Conservation (phyloP, 495 filamentous ascomycete species). For the Penicillium maclennaniae region DNA sequence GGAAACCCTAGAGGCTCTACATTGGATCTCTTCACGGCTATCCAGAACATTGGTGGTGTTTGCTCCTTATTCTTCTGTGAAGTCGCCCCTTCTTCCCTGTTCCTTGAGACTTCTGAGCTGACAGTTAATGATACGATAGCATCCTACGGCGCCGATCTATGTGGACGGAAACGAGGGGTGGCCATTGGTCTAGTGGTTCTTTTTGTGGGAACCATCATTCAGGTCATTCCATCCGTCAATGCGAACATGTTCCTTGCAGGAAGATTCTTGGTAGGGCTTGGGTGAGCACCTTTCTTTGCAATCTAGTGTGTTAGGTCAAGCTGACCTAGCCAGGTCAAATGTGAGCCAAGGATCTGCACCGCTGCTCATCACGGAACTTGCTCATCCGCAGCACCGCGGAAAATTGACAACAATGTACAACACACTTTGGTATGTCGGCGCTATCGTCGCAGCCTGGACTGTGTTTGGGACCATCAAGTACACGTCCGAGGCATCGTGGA, state of each 20-base stretch:
- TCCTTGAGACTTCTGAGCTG: not conserved
- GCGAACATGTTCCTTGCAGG: slow-evolving; percentile 15
- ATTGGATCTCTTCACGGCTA: slow-evolving; percentile 25
- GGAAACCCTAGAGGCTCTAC: slow-evolving; percentile 20
- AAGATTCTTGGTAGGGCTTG: slow-evolving; percentile 16
- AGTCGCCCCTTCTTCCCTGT: not conserved
- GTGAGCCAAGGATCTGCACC: slow-evolving; percentile 38
- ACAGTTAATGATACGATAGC: not conserved
- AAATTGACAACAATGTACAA: slow-evolving; percentile 61
- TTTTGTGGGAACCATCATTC: slow-evolving; percentile 18
- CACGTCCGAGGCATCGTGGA: slow-evolving; percentile 23
- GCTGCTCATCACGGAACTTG: slow-evolving; percentile 58
- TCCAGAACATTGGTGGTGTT: slow-evolving; percentile 26
- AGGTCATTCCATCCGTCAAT: slow-evolving; percentile 11
- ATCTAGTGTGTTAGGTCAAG: not conserved
- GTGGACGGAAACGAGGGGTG: slow-evolving; percentile 12
- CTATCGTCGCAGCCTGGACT: slow-evolving; percentile 36
- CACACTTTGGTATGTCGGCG: slow-evolving; percentile 58
- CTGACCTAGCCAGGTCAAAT: slow-evolving; percentile 4
- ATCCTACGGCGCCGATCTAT: slow-evolving; percentile 13
- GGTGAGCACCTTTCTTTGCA: not conserved
- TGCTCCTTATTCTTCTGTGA: slow-evolving; percentile 13
- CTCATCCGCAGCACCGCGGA: slow-evolving; percentile 59
- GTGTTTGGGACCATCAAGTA: slow-evolving; percentile 24
- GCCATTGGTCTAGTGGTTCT: slow-evolving; percentile 11